Conservation (phyloP, 345 rosid species). For the Eucalyptus sp. region DNA sequence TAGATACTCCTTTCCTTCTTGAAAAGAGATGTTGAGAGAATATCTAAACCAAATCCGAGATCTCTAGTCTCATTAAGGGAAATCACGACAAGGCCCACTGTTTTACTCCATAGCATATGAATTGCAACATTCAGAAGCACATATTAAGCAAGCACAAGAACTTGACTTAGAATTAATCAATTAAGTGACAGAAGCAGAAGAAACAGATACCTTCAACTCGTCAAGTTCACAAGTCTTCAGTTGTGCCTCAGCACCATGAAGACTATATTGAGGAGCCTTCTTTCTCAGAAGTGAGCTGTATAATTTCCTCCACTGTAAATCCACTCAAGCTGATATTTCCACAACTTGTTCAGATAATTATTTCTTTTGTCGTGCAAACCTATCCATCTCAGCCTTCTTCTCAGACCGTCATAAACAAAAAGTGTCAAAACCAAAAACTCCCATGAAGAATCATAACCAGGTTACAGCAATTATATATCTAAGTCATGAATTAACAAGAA, state of each 20-base stretch:
- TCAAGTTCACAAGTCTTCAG: constrained; percentile 84
- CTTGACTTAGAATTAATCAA: not conserved
- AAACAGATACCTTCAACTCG: constrained; percentile 60
- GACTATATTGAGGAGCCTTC: constrained; percentile 73
- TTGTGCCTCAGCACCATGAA: constrained; percentile 89
- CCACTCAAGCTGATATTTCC: constrained; percentile 94
- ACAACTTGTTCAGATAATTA: constrained; percentile 74
- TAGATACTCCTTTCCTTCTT: not conserved
- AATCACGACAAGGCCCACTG: not conserved
- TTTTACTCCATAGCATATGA: not conserved
- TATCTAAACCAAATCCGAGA: not conserved
- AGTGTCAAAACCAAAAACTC: not conserved
- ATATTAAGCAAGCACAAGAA: not conserved
- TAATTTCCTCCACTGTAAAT: constrained; percentile 67
- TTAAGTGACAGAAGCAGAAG: not conserved
- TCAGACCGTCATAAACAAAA: constrained; percentile 54
- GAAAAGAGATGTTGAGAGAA: not conserved
- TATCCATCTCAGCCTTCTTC: constrained; percentile 77
- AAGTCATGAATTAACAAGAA: not conserved
- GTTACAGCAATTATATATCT: not conserved
- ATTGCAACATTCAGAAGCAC: not conserved
- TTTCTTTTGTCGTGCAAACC: constrained; percentile 68
- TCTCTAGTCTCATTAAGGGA: not conserved
- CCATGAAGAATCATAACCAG: not conserved
- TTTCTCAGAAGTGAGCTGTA: constrained; percentile 56